Conservation (phyloP, 2,329 filamentous ascomycete species). For the Salinomyces thailandicus region DNA sequence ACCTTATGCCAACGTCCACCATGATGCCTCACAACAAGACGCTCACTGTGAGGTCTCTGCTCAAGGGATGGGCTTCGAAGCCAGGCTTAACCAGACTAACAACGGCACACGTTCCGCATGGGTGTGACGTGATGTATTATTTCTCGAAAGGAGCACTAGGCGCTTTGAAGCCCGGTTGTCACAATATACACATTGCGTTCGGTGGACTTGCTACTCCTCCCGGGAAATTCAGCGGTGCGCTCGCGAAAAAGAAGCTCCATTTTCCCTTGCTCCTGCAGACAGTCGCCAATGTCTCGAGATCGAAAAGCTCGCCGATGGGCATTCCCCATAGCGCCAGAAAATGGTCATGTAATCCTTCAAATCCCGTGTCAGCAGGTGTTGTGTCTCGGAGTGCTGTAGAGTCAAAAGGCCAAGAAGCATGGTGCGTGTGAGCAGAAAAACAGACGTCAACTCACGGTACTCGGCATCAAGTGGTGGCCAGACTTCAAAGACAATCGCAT, state of each 20-base stretch:
- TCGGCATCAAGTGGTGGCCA: slow-evolving; percentile 5
- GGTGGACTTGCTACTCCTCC: slow-evolving; percentile 22
- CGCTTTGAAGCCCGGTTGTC: too few relatives aligned
- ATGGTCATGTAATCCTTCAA: too few relatives aligned
- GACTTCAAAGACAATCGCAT: slow-evolving; percentile 26
- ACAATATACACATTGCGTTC: slow-evolving; percentile 26
- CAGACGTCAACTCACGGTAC: not conserved
- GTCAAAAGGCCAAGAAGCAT: slow-evolving; percentile 29
- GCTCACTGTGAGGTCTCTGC: too few relatives aligned
- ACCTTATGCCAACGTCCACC: too few relatives aligned
- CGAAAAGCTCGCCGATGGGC: slow-evolving; percentile 34
- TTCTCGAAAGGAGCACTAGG: too few relatives aligned
- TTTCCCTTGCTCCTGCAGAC: slow-evolving; percentile 25
- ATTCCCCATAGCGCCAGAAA: slow-evolving; percentile 31
- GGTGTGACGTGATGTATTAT: too few relatives aligned
- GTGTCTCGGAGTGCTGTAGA: slow-evolving; percentile 20
- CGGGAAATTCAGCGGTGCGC: slow-evolving; percentile 30
- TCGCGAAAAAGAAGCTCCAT: slow-evolving; percentile 33
- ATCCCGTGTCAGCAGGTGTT: not conserved
- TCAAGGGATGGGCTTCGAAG: too few relatives aligned
- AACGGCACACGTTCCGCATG: too few relatives aligned
- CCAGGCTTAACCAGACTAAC: too few relatives aligned
- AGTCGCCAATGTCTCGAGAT: slow-evolving; percentile 28
- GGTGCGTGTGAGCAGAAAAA: slow-evolving; percentile 12
- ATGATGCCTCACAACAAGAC: too few relatives aligned